Evolutionary conservation across 2,329 filamentous ascomycete genomes (phyloP), one percentile per base, ranked within the genome.

Genomic region (Lachnellula arida): DNA sequence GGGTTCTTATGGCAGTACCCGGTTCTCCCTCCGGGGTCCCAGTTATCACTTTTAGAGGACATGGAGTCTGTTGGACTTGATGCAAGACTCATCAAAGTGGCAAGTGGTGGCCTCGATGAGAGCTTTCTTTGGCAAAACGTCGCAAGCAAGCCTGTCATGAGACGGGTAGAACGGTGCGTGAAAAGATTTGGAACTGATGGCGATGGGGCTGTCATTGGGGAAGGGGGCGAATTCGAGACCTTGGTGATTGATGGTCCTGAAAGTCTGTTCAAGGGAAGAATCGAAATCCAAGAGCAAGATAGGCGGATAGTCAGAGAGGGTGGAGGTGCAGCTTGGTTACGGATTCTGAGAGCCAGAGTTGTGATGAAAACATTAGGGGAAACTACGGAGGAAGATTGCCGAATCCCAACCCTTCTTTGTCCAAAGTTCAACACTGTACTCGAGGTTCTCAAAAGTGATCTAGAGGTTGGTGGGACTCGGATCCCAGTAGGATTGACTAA

Each of bases 171-270:
- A 65, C 74, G 70, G 42, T 78, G 84, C 1, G 78, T 90, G 69
- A 74, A 76, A 49, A 80, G 83, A 60, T 96, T 95, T 73, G 87
- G 88, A 46, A 74, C 79, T 59, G 75, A 74, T 66, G 76, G 81
- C 58, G 75, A 79, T 60, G 91, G 89, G 0, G 88, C 89, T 8
- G 83, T 92, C 9, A 74, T 97, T 17, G 94, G 94, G 1, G 94
- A 97, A 71, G 94, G 94, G 5, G 94, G 94, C 3, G 94, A 97
- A 75, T 97, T 95, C 72, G 94, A 97, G 79, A 97, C 91, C 32
- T 75, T 97, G 51, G 91, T 94, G 46, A 68, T 97, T 37, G 84
- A 91, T 72, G 94, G 93, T 11, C 93, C 93, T 8, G 65, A 68
- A 0, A 74, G 75, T 49, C 70, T 97, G 57, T 97, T 94, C 79